Conservation (phyloP, 2,329 filamentous ascomycete genomes). For the Aspergillus spinulosporus region DNA sequence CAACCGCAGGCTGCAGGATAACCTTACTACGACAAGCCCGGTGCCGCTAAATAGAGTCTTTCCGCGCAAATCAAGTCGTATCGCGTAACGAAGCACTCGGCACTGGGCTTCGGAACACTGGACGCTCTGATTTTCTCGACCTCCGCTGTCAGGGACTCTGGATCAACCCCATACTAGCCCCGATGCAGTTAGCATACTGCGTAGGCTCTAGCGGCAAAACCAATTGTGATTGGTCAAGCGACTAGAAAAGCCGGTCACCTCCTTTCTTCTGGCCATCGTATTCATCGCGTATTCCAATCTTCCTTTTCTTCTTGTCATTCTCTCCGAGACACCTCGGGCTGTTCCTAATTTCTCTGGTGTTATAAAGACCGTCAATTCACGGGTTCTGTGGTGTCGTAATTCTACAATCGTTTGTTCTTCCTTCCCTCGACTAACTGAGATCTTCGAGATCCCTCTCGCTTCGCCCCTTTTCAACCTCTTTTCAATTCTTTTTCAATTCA, state of each 20-base stretch:
- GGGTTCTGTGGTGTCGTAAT: neutral
- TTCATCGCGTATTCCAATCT: slow-evolving; percentile 14
- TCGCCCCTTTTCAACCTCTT: slow-evolving; percentile 17
- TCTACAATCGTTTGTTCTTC: slow-evolving; percentile 8
- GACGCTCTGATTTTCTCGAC: neutral
- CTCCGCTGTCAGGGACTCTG: slow-evolving; percentile 1
- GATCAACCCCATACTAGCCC: slow-evolving; percentile 13
- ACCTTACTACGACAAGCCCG: neutral
- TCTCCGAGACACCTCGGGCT: neutral
- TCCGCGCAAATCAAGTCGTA: neutral
- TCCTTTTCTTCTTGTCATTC: slow-evolving; percentile 11
- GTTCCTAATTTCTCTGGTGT: neutral
- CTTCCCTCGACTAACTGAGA: slow-evolving; percentile 2
- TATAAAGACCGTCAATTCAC: slow-evolving; percentile 1
- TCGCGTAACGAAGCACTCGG: neutral
- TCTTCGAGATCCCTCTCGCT: neutral
- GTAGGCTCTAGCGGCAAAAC: neutral
- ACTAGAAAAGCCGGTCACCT: slow-evolving; percentile 22
- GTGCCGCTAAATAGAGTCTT: neutral
- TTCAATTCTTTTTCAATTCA: slow-evolving; percentile 9
- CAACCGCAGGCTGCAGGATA: slow-evolving; percentile 5
- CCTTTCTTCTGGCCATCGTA: slow-evolving; percentile 24
- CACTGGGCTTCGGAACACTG: neutral
- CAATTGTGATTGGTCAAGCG: slow-evolving; percentile 21
- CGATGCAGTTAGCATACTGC: slow-evolving; percentile 7